A percentile compares a stretch with the other conserved stretches of the same genome.
These are phyloP conservation scores for Ascodesmis nigricans DNA, from an alignment of 495 filamentous ascomycete genomes.

Conservation along the genomic window DNA sequence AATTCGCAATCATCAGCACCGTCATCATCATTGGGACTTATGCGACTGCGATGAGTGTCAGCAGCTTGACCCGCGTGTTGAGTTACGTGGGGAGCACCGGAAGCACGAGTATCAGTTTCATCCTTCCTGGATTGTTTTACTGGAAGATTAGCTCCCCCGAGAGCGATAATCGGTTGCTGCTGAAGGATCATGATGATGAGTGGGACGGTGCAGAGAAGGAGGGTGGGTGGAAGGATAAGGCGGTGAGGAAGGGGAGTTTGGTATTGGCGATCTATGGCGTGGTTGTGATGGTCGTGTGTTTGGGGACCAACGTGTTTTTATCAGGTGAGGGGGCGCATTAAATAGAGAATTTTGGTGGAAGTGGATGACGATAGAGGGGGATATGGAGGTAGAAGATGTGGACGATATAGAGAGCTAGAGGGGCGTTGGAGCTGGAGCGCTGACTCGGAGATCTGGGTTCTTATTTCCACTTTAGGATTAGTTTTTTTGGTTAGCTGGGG, in stretches of 20 bases:
- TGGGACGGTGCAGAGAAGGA: constrained; percentile 25
- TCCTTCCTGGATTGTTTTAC: constrained; percentile 87
- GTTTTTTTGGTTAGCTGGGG: too few relatives aligned
- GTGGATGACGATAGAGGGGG: too few relatives aligned
- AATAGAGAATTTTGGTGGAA: too few relatives aligned
- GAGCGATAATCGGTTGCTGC: constrained; percentile 54
- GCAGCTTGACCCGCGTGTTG: constrained; percentile 67
- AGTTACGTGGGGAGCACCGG: constrained; percentile 92
- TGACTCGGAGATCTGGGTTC: too few relatives aligned
- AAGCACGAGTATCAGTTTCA: constrained; percentile 86
- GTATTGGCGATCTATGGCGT: constrained; percentile 62
- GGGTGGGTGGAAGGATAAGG: constrained; percentile 23
- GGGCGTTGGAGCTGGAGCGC: too few relatives aligned
- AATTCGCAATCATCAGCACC: constrained; percentile 78
- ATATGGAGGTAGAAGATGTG: too few relatives aligned
- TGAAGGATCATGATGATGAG: constrained; percentile 60
- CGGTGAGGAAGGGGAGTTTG: constrained; percentile 52
- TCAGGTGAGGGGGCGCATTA: too few relatives aligned
- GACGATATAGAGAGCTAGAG: too few relatives aligned
- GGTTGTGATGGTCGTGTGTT: constrained; percentile 71
- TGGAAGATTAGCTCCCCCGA: constrained; percentile 89
- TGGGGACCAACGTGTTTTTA: constrained; percentile 66
- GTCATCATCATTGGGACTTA: constrained; percentile 66
- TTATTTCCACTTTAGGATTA: too few relatives aligned
- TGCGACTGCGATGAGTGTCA: constrained; percentile 71